Conservation (phyloP, 1,284 basidiomycete species). For the Coriolopsis trogii region DNA sequence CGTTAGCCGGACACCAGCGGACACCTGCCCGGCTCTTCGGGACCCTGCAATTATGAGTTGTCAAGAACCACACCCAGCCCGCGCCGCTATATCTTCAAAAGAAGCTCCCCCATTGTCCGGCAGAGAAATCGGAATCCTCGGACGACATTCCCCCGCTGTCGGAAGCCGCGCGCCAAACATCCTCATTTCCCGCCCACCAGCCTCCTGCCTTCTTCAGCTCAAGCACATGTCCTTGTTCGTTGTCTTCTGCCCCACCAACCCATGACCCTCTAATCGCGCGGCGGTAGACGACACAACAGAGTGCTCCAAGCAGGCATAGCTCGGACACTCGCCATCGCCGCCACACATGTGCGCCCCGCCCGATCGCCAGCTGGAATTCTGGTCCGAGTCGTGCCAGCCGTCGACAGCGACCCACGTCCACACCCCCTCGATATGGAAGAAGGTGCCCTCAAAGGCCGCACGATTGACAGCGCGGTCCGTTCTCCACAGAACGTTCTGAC, state of each 20-base stretch:
- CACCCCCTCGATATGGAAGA: no score
- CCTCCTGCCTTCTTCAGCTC: background rate
- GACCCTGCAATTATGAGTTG: background rate
- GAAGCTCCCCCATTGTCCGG: constrained; percentile 13
- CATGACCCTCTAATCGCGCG: no score
- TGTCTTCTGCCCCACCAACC: no score
- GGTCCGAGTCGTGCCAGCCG: no score
- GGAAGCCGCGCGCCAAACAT: background rate
- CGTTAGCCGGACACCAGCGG: no score
- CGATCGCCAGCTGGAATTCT: no score
- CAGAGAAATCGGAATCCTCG: background rate
- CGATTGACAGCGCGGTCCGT: background rate
- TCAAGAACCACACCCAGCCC: background rate
- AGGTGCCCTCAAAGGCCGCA: constrained; percentile 11
- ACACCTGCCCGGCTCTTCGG: background rate
- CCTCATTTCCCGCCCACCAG: background rate
- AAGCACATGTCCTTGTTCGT: no score
- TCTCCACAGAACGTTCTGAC: constrained; percentile 14
- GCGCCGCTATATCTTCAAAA: constrained; percentile 9
- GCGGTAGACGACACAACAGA: no score
- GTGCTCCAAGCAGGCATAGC: no score
- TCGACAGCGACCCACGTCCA: background rate
- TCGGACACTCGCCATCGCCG: no score
- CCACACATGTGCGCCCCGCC: no score
- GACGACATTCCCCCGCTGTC: no score